Percentiles rank a stretch among this genome's conserved stretches.
Conservation (phyloP, 345 rosid species). For the Sonneratia alba region DNA sequence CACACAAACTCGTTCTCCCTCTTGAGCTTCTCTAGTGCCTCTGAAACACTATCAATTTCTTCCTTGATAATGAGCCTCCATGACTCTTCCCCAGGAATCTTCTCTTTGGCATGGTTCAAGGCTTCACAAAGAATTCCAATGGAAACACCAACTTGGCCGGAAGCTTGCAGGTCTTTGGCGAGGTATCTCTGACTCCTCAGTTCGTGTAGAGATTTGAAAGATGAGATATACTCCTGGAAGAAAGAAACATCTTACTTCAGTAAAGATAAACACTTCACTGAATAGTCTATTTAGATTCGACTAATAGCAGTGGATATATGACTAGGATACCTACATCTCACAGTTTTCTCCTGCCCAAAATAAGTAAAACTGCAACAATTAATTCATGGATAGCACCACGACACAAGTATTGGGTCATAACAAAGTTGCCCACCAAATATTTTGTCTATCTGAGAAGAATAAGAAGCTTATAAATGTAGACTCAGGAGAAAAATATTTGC, state of each 20-base stretch:
- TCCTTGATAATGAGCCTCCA: constrained; percentile 31
- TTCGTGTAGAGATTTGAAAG: constrained; percentile 52
- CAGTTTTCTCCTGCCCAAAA: too few species aligned
- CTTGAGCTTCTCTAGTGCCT: constrained; percentile 39
- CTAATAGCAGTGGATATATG: not conserved
- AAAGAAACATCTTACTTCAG: not conserved
- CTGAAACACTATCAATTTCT: constrained; percentile 38
- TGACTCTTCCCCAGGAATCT: constrained; percentile 45
- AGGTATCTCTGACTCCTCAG: constrained; percentile 46
- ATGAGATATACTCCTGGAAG: constrained; percentile 47
- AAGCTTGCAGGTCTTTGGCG: constrained; percentile 33
- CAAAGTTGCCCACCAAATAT: not conserved
- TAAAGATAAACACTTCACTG: not conserved
- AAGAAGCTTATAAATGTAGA: not conserved
- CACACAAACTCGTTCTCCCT: constrained; percentile 51
- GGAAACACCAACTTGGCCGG: constrained; percentile 40
- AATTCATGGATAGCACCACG: not conserved
- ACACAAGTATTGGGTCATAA: not conserved
- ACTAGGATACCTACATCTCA: not conserved
- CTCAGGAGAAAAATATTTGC: not conserved
- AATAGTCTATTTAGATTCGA: not conserved
- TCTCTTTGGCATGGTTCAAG: constrained; percentile 22
- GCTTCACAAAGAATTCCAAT: constrained; percentile 51
- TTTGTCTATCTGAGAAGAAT: not conserved
- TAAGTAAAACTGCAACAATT: too few species aligned